phyloP scores from a whole-genome alignment of 164 flowering plant genomes.

The Magnolia sinica region DNA sequence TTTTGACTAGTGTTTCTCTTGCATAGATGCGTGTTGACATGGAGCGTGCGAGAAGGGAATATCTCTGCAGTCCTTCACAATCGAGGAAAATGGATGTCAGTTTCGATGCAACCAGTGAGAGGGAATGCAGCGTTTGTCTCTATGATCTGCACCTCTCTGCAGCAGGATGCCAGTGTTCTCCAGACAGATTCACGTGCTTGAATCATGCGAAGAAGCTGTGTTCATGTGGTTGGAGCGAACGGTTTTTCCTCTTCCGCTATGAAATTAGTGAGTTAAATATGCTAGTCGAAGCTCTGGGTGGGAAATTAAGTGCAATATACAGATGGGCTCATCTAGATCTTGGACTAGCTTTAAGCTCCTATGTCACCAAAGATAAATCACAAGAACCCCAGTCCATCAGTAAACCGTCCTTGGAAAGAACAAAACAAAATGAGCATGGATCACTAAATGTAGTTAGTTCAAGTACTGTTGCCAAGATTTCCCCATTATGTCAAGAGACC shows the following conservation, averaged over 20 bases:
- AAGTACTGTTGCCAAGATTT: neutral
- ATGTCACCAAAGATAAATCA: constrained; percentile 39
- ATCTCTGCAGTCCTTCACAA: constrained; percentile 39
- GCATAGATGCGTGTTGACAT: constrained; percentile 50
- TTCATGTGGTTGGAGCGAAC: constrained; percentile 56
- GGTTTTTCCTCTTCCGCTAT: constrained; percentile 55
- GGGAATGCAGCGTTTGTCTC: constrained; percentile 60
- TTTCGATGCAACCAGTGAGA: constrained; percentile 46
- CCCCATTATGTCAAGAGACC: neutral
- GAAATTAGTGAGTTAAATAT: constrained; percentile 48
- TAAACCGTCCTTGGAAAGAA: constrained; percentile 2
- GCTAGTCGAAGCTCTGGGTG: constrained; percentile 67
- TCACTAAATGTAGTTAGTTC: constrained; percentile 4
- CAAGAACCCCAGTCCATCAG: constrained; percentile 4
- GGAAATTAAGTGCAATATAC: constrained; percentile 70
- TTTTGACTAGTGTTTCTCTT: constrained; percentile 15
- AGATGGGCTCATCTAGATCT: constrained; percentile 72
- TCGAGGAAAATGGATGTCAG: constrained; percentile 46
- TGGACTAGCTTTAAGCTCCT: constrained; percentile 48
- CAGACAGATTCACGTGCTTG: constrained; percentile 58
- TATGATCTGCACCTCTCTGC: constrained; percentile 76
- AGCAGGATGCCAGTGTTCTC: constrained; percentile 65
- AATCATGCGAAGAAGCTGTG: constrained; percentile 68
- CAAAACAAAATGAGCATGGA: constrained; percentile 11
- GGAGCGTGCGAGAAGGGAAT: constrained; percentile 51